Conservation (phyloP, 169 alveolate species). For the Eimeria necatrix region DNA sequence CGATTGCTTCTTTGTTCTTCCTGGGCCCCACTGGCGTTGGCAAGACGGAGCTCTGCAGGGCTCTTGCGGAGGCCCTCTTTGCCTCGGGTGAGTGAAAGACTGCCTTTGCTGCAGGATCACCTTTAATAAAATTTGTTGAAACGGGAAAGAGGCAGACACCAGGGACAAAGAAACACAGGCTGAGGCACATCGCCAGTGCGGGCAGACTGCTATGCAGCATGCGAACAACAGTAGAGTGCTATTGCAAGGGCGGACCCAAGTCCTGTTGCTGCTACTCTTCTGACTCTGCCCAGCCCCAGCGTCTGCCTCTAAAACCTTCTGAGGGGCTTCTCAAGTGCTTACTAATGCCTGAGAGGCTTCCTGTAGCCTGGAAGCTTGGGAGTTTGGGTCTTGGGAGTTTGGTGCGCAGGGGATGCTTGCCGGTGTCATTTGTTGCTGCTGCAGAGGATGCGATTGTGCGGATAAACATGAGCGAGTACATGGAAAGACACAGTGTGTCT, state of each 20-base stretch:
- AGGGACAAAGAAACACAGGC: conserved; percentile 86
- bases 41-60: conserved; percentile 94
- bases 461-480: conserved; percentile 95
- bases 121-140: too few species aligned
- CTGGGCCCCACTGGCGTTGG: conserved; percentile 96
- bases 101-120: not conserved
- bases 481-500: conserved; percentile 95
- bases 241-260: too few species aligned
- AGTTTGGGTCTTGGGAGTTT: not conserved
- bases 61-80: conserved; percentile 91
- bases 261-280: too few species aligned
- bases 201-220: conserved; percentile 92
- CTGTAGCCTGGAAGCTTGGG: not conserved
- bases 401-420: not conserved
- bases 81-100: conserved; percentile 85
- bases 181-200: conserved; percentile 94
- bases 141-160: too few species aligned
- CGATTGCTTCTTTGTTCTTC: conserved; percentile 94
- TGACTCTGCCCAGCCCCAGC: too few species aligned
- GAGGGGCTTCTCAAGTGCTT: conserved; percentile 80
- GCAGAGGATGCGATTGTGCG: conserved; percentile 85
- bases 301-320: conserved; percentile 87
- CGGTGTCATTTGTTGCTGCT: not conserved
- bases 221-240: too few species aligned
- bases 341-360: too few species aligned